Evolutionary conservation across 371 early-diverging fungal genomes (phyloP).

Genomic region (Mucor lusitanicus): DNA sequence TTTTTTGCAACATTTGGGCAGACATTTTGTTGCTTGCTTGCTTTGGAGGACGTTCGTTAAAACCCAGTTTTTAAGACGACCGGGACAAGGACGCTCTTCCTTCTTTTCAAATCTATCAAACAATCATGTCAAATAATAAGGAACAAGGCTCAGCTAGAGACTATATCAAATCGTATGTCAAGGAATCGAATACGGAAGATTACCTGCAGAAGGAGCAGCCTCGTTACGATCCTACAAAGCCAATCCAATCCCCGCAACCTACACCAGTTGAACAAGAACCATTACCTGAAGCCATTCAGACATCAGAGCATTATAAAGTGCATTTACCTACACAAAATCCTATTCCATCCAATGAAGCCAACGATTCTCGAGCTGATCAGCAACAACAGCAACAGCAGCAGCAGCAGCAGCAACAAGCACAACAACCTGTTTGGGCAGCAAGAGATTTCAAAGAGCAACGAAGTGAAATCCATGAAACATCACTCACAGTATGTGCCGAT

Average conservation of each 20-base stretch:
- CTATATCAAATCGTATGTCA: conserved; percentile 43
- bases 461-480: conserved; percentile 52
- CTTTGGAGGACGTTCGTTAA: background rate
- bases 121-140: conserved; percentile 22
- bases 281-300: background rate
- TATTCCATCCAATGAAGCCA: conserved; percentile 11
- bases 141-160: conserved; percentile 34
- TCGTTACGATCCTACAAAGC: conserved; percentile 39
- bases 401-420: conserved; percentile 13
- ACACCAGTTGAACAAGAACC: conserved; percentile 6
- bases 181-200: conserved; percentile 29
- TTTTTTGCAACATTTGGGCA: background rate
- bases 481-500: conserved; percentile 59
- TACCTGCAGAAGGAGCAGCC: conserved; percentile 41
- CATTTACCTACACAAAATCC: conserved; percentile 32
- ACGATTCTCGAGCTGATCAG: background rate
- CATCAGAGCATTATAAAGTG: conserved; percentile 15
- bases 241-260: conserved; percentile 19
- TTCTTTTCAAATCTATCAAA: background rate
- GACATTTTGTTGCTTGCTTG: background rate
- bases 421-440: conserved; percentile 24
- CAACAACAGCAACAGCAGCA: conserved; percentile 1
- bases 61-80: background rate
- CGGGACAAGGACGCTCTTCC: background rate
- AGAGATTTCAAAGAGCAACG: conserved; percentile 46